Evolutionary conservation across 2,329 filamentous ascomycete species (phyloP).

Genomic region (Claviceps sp.): DNA sequence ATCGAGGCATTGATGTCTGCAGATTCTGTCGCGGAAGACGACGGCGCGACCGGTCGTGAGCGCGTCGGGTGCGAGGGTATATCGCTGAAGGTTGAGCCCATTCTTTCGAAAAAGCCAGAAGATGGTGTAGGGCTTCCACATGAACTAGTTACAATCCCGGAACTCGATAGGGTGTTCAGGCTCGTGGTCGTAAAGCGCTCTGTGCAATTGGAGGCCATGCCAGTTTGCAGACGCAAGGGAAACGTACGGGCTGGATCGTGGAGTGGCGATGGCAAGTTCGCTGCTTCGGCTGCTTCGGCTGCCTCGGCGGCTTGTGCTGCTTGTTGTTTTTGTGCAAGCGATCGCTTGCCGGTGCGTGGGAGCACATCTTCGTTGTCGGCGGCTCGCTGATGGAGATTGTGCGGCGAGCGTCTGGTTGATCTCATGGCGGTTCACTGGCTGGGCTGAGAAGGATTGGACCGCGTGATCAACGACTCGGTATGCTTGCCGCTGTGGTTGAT

Average conservation of each 20-base stretch:
- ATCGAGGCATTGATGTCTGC: slow-evolving; percentile 7
- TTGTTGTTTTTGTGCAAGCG: neutral
- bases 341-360: neutral
- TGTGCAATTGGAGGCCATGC: neutral
- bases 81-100: neutral
- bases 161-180: neutral
- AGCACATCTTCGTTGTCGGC: neutral
- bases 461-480: neutral
- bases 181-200: slow-evolving; percentile 1
- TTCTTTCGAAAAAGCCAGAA: neutral
- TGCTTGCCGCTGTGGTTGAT: neutral
- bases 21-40: neutral
- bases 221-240: slow-evolving; percentile 11
- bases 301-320: neutral
- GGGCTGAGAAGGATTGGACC: neutral
- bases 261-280: neutral
- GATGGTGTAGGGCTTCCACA: neutral
- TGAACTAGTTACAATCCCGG: neutral
- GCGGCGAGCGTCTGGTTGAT: neutral
- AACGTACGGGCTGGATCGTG: slow-evolving; percentile 16
- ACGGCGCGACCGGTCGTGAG: slow-evolving; percentile 7
- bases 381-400: neutral
- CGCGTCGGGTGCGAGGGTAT: slow-evolving; percentile 10
- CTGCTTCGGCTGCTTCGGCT: neutral
- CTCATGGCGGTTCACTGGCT: neutral